Evolutionary conservation across 768 basidiomycete genomes (phyloP).

Genomic region (Lentinula lateritia): DNA sequence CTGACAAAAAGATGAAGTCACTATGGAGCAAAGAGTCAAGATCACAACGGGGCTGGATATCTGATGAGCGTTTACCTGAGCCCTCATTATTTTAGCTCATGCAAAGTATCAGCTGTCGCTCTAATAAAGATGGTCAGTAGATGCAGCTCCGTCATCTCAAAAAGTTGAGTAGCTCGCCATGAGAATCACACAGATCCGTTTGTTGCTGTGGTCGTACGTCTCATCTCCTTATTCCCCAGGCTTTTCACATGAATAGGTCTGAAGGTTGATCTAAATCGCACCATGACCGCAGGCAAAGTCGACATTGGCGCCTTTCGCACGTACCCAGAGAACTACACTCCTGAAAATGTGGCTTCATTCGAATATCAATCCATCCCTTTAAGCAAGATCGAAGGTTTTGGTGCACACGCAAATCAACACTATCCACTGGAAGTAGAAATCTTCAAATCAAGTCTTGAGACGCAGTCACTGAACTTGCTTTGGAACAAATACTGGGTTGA

Average conservation of each 20-base stretch:
- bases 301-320: slow-evolving; percentile 99
- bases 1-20: slow-evolving; percentile 59
- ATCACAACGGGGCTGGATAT: not conserved
- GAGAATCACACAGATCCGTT: slow-evolving; percentile 97
- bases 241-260: not conserved
- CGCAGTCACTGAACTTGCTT: slow-evolving; percentile 77
- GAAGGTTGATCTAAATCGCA: slow-evolving; percentile 96
- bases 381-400: slow-evolving; percentile 97
- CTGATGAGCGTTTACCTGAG: slow-evolving; percentile 30
- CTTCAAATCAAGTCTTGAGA: slow-evolving; percentile 89
- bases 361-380: slow-evolving; percentile 97
- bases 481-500: slow-evolving; percentile 99
- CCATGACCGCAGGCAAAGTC: slow-evolving; percentile 96
- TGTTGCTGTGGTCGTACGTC: slow-evolving; percentile 87
- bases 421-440: slow-evolving; percentile 95
- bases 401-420: slow-evolving; percentile 95
- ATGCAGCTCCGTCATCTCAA: not conserved
- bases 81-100: slow-evolving; percentile 79
- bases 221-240: not conserved
- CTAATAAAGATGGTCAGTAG: slow-evolving; percentile 84
- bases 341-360: slow-evolving; percentile 60
- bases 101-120: slow-evolving; percentile 93
- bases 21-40: slow-evolving; percentile 85
- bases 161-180: not conserved
- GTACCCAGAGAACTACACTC: slow-evolving; percentile 92